phyloP scores from a whole-genome alignment of 352 stramenopile genomes.

The Blastocystis sp. region DNA sequence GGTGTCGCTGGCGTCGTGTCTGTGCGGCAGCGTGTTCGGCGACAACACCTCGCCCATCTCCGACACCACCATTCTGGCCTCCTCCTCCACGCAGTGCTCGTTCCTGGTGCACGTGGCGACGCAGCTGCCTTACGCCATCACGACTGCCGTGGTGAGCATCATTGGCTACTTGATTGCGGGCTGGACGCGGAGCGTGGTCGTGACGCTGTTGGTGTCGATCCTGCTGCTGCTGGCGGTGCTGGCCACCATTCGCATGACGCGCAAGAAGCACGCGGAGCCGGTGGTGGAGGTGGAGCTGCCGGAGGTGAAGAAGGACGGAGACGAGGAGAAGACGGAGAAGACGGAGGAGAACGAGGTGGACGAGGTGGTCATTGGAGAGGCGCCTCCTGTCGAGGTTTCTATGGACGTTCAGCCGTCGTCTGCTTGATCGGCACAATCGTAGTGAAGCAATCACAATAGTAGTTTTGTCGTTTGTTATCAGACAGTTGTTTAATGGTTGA shows the following conservation, averaged over 20 bases:
- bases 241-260: not conserved
- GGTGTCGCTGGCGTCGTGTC: slow-evolving; percentile 82
- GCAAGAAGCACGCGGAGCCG: slow-evolving; percentile 9
- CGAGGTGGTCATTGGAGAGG: too few species aligned
- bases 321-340: slow-evolving; percentile 1
- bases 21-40: slow-evolving; percentile 81
- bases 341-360: not conserved
- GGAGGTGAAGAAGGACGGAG: slow-evolving; percentile 32
- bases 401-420: too few species aligned
- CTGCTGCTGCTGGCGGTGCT: slow-evolving; percentile 17
- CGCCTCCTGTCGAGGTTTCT: too few species aligned
- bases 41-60: slow-evolving; percentile 85
- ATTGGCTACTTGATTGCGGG: slow-evolving; percentile 50
- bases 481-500: too few species aligned
- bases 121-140: slow-evolving; percentile 74
- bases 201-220: slow-evolving; percentile 44
- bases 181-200: not conserved
- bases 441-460: too few species aligned
- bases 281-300: slow-evolving; percentile 27
- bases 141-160: slow-evolving; percentile 3
- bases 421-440: too few species aligned
- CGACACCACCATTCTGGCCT: slow-evolving; percentile 85
- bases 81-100: slow-evolving; percentile 78
- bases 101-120: slow-evolving; percentile 75
- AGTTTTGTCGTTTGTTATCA: too few species aligned